Evolutionary conservation across 129 eudicot species (phyloP).

Genomic region (Chrysanthemum seticuspe): DNA sequence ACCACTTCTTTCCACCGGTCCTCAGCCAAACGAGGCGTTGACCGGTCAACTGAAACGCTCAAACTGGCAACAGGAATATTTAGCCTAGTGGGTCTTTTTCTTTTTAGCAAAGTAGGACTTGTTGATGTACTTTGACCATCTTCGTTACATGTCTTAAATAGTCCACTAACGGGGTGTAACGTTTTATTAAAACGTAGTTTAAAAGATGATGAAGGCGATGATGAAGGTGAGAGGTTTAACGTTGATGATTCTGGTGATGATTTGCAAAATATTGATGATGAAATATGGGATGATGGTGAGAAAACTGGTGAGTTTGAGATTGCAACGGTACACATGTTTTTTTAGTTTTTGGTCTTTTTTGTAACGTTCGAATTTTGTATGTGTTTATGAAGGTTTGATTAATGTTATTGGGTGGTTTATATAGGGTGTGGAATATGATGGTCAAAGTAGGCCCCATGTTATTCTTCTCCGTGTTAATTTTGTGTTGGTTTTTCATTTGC

Average conservation of each 20-base stretch:
- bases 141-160: constrained; percentile 36
- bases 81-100: constrained; percentile 82
- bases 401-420: constrained; percentile 17
- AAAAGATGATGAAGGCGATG: constrained; percentile 47
- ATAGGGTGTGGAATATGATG: constrained; percentile 2
- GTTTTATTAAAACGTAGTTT: constrained; percentile 52
- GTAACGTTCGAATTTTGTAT: constrained; percentile 55
- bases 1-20: constrained; percentile 42
- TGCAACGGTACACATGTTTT: constrained; percentile 60
- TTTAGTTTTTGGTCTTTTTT: not conserved
- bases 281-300: constrained; percentile 46
- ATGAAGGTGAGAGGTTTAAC: constrained; percentile 38
- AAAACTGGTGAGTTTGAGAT: constrained; percentile 68
- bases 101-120: constrained; percentile 39
- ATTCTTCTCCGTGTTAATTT: constrained; percentile 36
- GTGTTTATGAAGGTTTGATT: constrained; percentile 5
- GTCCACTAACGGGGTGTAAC: constrained; percentile 38
- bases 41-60: constrained; percentile 25
- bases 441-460: constrained; percentile 36
- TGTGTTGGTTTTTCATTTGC: constrained; percentile 27
- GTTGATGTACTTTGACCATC: constrained; percentile 8
- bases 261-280: constrained; percentile 43
- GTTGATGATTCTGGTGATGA: constrained; percentile 44
- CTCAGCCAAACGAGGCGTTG: constrained; percentile 26
- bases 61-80: constrained; percentile 58